Percentiles rank a stretch among this genome's conserved stretches.
Conservation (phyloP, 192 early-diverging fungal species). For the Cladochytrium replicatum region DNA sequence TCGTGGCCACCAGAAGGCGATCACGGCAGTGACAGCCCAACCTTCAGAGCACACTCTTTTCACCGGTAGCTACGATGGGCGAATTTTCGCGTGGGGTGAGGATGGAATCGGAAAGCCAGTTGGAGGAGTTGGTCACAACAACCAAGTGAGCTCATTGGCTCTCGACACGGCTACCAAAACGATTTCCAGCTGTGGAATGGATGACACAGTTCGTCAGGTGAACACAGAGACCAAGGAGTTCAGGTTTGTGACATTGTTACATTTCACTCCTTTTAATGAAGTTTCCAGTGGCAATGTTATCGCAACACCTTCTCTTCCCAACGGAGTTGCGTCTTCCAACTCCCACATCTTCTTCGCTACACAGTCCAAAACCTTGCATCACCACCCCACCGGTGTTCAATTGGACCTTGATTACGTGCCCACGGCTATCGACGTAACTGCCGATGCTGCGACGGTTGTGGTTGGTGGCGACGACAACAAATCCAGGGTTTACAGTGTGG, state of each 20-base stretch:
- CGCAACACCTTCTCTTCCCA: slow-evolving; percentile 37
- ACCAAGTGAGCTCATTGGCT: slow-evolving; percentile 60
- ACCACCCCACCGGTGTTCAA: no score
- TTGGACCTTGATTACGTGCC: no score
- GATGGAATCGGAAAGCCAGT: slow-evolving; percentile 25
- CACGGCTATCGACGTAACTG: no score
- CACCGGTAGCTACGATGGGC: slow-evolving; percentile 89
- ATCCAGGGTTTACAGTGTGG: slow-evolving; percentile 53
- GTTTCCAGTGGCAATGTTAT: slow-evolving; percentile 32
- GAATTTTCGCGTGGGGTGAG: slow-evolving; percentile 64
- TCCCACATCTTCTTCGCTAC: no score
- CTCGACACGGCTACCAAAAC: slow-evolving; percentile 29
- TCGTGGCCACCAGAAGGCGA: slow-evolving; percentile 72
- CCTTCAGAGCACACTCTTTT: slow-evolving; percentile 49
- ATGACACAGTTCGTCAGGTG: slow-evolving; percentile 52
- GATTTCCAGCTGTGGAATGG: slow-evolving; percentile 63
- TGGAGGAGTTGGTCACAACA: slow-evolving; percentile 61
- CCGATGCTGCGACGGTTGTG: no score
- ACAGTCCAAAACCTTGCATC: no score
- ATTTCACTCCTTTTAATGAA: slow-evolving; percentile 4
- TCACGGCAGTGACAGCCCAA: slow-evolving; percentile 61
- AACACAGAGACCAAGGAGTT: slow-evolving; percentile 19
- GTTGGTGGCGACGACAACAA: slow-evolving; percentile 62
- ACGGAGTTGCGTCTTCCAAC: slow-evolving; percentile 39
- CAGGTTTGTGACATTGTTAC: slow-evolving; percentile 15